Base-by-base conservation (phyloP, 495 filamentous ascomycete genomes). In the Podospora sp. region DNA sequence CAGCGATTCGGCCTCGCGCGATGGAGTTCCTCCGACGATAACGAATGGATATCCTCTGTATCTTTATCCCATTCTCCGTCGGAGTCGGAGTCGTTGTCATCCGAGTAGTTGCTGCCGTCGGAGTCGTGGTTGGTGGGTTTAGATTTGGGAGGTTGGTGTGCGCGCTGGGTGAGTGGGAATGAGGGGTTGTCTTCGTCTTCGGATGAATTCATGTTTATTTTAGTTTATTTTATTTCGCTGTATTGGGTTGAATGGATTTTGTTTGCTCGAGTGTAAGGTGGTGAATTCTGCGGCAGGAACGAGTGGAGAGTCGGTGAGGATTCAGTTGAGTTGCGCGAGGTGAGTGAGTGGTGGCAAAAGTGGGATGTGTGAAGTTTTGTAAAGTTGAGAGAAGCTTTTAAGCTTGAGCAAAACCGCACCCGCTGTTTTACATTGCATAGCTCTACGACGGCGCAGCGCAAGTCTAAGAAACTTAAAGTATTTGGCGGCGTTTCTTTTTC, bases 1-100 rank as follows among this genome's bases (percentile, higher is more conserved):
- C 83, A 87, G 57, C 78, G 76, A 69, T 85, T 87, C 11, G 83
- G 80, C 6, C 81, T 76, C 20, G 74, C 74, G 14, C 78, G 76
- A 62, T 75, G 68, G 21, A 80, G 73, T 25, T 77, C 76, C 7
- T 76, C 72, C 33, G 73, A 73, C 4, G 56, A 4, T 1, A 59
- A 6, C 3, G 22, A 27, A 20, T 22, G 9, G 25, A 59, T 59
- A 5, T 59, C 56, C 2, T 22, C 22, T n/a, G 24, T 46, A 14
- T 18, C 14, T 14, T 46, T 11, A 46, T 46, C 40, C 40, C 40
- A 46, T 46, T 46, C 40, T 4, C 12, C 40, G 14, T 46, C 16
- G 9, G n/a, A n/a, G n/a, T 14, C 12, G 40, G 2, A 4, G 14
- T 2, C 9, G 40, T 12, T 11, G 16, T 46, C 40, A 11, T 46